Percentiles rank a stretch among this genome's conserved stretches.
Conservation (phyloP, 805 yeast genomes). For the Lachancea fermentati region DNA sequence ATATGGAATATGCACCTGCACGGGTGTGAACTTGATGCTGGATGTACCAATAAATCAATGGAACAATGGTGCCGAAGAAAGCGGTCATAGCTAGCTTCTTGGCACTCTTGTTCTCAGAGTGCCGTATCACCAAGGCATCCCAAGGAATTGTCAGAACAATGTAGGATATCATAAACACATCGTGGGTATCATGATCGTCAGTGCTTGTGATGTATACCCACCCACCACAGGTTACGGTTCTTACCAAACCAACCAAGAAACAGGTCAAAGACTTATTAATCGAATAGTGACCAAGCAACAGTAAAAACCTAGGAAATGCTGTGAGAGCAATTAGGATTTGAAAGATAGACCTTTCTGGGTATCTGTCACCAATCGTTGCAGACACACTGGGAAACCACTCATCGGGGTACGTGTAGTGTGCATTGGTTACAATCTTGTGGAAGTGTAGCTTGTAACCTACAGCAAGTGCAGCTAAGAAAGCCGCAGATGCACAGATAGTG, state of each 20-base stretch:
- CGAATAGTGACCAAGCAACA: conserved; percentile 43
- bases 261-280: conserved; percentile 27
- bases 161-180: conserved; percentile 89
- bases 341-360: conserved; percentile 90
- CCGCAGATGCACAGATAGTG: conserved; percentile 62
- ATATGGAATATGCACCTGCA: conserved; percentile 93
- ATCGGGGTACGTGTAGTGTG: conserved; percentile 85
- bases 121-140: conserved; percentile 57
- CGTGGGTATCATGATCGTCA: conserved; percentile 95
- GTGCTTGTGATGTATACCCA: conserved; percentile 98
- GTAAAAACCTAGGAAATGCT: conserved; percentile 82
- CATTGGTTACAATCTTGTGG: conserved; percentile 81
- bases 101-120: conserved; percentile 35
- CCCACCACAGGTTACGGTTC: conserved; percentile 96
- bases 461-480: conserved; percentile 68
- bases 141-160: conserved; percentile 88
- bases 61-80: conserved; percentile 71
- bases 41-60: conserved; percentile 81
- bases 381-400: conserved; percentile 99
- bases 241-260: conserved; percentile 56
- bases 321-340: conserved; percentile 90
- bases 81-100: conserved; percentile 48
- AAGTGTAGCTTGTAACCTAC: conserved; percentile 78
- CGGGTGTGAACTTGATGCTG: conserved; percentile 85
- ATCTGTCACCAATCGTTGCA: conserved; percentile 94